These are phyloP conservation scores for Fusarium tjaetaba DNA, from an alignment of 2,329 filamentous ascomycete species.

Conservation along the genomic window DNA sequence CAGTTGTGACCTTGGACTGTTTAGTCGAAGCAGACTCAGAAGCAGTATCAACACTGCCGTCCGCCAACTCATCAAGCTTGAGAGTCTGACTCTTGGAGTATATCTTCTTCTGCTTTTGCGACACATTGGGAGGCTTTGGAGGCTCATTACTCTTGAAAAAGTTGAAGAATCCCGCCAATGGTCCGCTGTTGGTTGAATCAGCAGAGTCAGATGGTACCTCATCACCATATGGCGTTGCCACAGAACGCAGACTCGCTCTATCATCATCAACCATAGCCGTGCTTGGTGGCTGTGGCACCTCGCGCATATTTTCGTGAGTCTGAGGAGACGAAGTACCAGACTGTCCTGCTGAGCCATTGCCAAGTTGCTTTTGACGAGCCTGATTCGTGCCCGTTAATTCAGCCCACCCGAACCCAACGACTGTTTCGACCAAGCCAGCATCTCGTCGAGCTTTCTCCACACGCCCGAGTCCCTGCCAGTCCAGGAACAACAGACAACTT, in stretches of 20 bases:
- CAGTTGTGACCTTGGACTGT: constrained; percentile 57
- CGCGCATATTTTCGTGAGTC: constrained; percentile 52
- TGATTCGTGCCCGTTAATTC: constrained; percentile 83
- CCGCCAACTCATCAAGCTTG: constrained; percentile 28
- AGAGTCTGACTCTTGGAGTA: constrained; percentile 83
- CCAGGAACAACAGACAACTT: constrained; percentile 94
- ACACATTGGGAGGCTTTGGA: constrained; percentile 59
- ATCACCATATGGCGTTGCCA: constrained; percentile 46
- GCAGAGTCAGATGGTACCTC: constrained; percentile 43
- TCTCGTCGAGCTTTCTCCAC: constrained; percentile 95
- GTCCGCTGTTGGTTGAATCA: constrained; percentile 53
- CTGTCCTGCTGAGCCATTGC: constrained; percentile 45
- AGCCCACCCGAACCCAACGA: constrained; percentile 94
- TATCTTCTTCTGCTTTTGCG: constrained; percentile 73
- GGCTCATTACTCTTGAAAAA: constrained; percentile 73
- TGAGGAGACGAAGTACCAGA: constrained; percentile 51
- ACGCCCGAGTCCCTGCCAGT: constrained; percentile 92
- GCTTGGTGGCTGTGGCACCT: constrained; percentile 76
- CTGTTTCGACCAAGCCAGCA: constrained; percentile 89
- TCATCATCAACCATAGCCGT: constrained; percentile 76
- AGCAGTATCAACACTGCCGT: constrained; percentile 1
- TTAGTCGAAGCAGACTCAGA: constrained; percentile 20
- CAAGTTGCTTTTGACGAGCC: constrained; percentile 56
- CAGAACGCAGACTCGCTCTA: constrained; percentile 63
- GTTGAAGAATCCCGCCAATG: constrained; percentile 73